phyloP scores from a whole-genome alignment of 768 basidiomycete genomes.

The Pisolithus sp. region DNA sequence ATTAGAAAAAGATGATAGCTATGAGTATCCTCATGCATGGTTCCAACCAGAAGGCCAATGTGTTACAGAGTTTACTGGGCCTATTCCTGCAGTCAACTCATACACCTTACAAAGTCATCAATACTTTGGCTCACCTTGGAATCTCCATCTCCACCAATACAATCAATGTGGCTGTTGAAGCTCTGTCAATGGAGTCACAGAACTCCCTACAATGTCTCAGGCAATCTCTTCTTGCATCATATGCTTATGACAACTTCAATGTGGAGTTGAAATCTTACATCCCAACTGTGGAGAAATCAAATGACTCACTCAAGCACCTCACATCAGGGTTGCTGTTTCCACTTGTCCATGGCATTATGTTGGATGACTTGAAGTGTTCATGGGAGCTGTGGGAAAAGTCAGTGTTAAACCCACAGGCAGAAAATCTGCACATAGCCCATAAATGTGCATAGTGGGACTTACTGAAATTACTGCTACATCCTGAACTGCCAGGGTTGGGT shows the following conservation, averaged over 20 bases:
- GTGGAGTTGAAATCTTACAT: slow-evolving; percentile 26
- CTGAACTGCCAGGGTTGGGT: background rate
- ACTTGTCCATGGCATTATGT: background rate
- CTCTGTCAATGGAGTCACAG: slow-evolving; percentile 14
- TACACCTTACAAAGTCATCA: slow-evolving; percentile 22
- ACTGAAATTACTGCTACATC: background rate
- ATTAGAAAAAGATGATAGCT: slow-evolving; percentile 8
- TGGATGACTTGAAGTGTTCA: slow-evolving; percentile 26
- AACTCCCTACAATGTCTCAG: slow-evolving; percentile 15
- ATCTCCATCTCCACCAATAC: slow-evolving; percentile 15
- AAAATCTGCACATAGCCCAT: background rate
- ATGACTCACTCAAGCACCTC: slow-evolving; percentile 3
- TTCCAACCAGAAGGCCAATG: slow-evolving; percentile 27
- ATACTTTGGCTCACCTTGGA: slow-evolving; percentile 21
- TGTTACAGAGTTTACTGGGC: slow-evolving; percentile 18
- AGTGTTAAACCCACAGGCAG: slow-evolving; percentile 12
- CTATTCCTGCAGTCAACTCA: slow-evolving; percentile 24
- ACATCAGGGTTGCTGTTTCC: slow-evolving; percentile 1
- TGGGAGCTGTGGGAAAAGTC: slow-evolving; percentile 30
- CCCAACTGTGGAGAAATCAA: slow-evolving; percentile 25
- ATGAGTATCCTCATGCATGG: slow-evolving; percentile 14
- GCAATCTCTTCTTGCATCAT: slow-evolving; percentile 15
- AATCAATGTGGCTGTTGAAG: slow-evolving; percentile 9
- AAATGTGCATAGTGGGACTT: background rate
- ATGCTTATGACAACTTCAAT: slow-evolving; percentile 41